Base-by-base conservation (phyloP, 169 alveolate genomes). In the Eimeria acervulina region DNA sequence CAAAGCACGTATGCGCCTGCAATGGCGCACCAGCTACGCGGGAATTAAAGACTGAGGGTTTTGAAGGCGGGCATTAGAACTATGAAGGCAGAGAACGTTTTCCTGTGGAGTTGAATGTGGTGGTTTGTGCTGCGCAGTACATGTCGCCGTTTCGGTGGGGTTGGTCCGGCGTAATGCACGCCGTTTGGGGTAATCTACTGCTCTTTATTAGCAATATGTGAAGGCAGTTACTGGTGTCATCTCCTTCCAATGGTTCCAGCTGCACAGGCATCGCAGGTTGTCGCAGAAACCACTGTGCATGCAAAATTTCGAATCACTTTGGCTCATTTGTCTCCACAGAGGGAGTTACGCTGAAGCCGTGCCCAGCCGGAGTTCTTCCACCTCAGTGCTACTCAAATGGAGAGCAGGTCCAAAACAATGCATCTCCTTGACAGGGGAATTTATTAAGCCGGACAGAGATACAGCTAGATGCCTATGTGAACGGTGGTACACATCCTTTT, bases 121-220 rank as follows among this genome's bases (percentile, higher is more conserved):
- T 78, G 61, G 66, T 47, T 12, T 78, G 23, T 26, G 63, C 38
- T 38, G 42, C 74, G 23, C 95, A 95, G 97, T 95, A 95, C 51
- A 33, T 95, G 59, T 84, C 97, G 68, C 97, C 97, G 4, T 72
- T 90, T 70, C 93, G 97, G 12, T 95, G 97, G 97, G 93, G 94
- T 7, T 95, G 92, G 94, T 95, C 97, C 36, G 97, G 97, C 28
- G 72, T 95, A 63, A 95, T 95, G 97, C 95, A 74, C 59, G 96
- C 96, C 38, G 55, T 83, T 28, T 95, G 97, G 97, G 94, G 97
- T 95, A 89, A 40, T 70, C 21, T 31, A 68, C 15, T 17, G 6
- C 51, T 19, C 19, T 70, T 3, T 68, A 15, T 31, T 68, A 68
- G 28, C 19, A 36, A 3, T 15, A 19, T 3, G 26, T 8, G 51